Evolutionary conservation across 2,329 filamentous ascomycete genomes (phyloP), one percentile per base, ranked within the genome.

Genomic region (Aspergillus felis): DNA sequence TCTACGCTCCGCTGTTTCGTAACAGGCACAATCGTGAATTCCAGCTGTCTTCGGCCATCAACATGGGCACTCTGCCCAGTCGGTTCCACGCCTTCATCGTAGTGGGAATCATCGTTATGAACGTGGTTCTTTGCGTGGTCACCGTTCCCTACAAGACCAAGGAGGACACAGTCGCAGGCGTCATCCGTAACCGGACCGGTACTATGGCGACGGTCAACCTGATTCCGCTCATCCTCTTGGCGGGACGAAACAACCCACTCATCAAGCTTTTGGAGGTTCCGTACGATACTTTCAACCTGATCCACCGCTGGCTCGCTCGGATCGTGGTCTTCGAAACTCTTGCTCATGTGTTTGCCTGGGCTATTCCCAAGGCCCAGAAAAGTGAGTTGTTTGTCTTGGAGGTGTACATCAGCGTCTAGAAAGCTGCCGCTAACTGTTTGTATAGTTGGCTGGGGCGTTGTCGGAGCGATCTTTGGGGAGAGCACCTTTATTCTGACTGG

Each of bases 241-340:
- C 74, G 22, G 75, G 75, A 5, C 68, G 76, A 38, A 78, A 76
- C 60, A 79, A 78, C 56, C 76, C 76, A 10, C 57, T 79, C 48
- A 79, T 78, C 51, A 64, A 63, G 8, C 63, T 77, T 57, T 70
- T 78, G n/a, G 70, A 71, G 53, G 72, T 79, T 28, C 73, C 73
- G 10, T 79, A 74, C 59, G 75, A 77, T 58, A 75, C 71, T 10
- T 78, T 74, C 68, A 79, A 78, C 61, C 62, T 93, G 25, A 79
- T 93, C 57, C 90, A 94, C 73, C 85, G 90, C 67, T 93, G 89
- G 88, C 84, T 90, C 62, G 90, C 88, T 46, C 84, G 90, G 41
- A 84, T 91, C 52, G 83, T 89, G 44, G 84, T 91, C 25, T 57
- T 87, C 1, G 87, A 93, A 71, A 77, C 82, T n/a, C 65, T 91